Percentiles rank a stretch among this genome's conserved stretches.
These are phyloP conservation scores for Malassezia obtusa DNA, from an alignment of 1,284 basidiomycete species.

Conservation along the genomic window DNA sequence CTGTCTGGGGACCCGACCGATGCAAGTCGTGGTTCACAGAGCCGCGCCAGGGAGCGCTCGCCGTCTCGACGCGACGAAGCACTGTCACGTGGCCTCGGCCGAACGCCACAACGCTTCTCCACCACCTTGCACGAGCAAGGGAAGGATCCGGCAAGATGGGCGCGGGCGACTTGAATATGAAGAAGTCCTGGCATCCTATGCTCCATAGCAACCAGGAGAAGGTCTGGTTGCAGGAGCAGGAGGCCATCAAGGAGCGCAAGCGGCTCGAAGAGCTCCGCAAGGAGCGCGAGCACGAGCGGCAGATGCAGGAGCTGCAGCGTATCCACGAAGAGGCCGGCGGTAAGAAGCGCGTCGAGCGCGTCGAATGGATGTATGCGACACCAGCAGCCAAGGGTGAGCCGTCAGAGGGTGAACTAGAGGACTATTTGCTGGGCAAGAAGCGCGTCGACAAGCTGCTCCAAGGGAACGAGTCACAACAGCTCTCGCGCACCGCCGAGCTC, in stretches of 20 bases:
- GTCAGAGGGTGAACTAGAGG: conserved; percentile 75
- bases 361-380: conserved; percentile 99
- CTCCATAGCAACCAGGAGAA: conserved; percentile 96
- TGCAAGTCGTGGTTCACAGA: not conserved
- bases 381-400: conserved; percentile 72
- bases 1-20: conserved; percentile 2
- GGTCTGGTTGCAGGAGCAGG: conserved; percentile 97
- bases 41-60: not conserved
- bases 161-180: conserved; percentile 74
- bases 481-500: conserved; percentile 13
- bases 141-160: conserved; percentile 64
- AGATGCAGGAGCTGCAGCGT: conserved; percentile 87
- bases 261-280: conserved; percentile 90
- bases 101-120: not conserved
- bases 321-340: conserved; percentile 71
- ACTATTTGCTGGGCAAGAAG: conserved; percentile 96
- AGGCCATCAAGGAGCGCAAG: conserved; percentile 94
- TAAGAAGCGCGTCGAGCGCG: conserved; percentile 78
- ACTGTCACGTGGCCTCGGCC: conserved; percentile 4
- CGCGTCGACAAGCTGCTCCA: conserved; percentile 89
- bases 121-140: not conserved
- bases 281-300: conserved; percentile 92
- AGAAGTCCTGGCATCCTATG: conserved; percentile 84
- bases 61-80: not conserved
- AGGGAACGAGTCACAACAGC: conserved; percentile 64